phyloP scores from a whole-genome alignment of 2,329 filamentous ascomycete species.

The Aspergillus quadricinctus region DNA sequence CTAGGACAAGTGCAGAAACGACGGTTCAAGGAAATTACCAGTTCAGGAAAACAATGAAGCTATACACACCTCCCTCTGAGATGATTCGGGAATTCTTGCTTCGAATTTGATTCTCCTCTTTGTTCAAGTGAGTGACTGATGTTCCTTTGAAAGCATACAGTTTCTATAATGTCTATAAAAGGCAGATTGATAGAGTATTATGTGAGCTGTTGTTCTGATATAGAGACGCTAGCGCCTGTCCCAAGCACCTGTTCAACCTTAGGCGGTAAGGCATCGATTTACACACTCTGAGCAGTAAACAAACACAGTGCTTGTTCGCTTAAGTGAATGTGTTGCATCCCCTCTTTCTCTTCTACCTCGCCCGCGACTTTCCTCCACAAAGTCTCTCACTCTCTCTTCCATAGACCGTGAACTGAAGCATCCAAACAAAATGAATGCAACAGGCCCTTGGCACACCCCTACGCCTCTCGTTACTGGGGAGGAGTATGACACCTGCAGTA shows the following conservation, averaged over 20 bases:
- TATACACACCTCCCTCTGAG: neutral
- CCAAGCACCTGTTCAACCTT: neutral
- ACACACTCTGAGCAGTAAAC: neutral
- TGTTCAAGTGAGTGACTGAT: too few species aligned
- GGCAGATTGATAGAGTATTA: too few species aligned
- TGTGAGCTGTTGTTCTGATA: too few species aligned
- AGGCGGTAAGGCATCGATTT: neutral
- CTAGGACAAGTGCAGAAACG: too few species aligned
- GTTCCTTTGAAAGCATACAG: too few species aligned
- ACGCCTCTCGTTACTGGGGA: neutral
- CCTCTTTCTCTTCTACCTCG: neutral
- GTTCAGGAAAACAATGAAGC: neutral
- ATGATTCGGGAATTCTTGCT: neutral
- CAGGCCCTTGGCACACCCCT: neutral
- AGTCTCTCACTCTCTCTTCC: neutral
- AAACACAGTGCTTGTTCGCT: neutral
- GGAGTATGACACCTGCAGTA: neutral
- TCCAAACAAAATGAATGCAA: neutral
- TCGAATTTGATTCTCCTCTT: neutral
- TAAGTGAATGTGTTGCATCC: neutral
- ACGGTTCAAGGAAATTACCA: neutral
- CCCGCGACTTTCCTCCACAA: neutral
- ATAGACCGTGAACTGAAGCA: neutral
- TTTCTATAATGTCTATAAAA: neutral
- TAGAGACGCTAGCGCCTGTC: too few species aligned